Base-by-base conservation (phyloP, 768 basidiomycete species). In the Tulasnella sp. region DNA sequence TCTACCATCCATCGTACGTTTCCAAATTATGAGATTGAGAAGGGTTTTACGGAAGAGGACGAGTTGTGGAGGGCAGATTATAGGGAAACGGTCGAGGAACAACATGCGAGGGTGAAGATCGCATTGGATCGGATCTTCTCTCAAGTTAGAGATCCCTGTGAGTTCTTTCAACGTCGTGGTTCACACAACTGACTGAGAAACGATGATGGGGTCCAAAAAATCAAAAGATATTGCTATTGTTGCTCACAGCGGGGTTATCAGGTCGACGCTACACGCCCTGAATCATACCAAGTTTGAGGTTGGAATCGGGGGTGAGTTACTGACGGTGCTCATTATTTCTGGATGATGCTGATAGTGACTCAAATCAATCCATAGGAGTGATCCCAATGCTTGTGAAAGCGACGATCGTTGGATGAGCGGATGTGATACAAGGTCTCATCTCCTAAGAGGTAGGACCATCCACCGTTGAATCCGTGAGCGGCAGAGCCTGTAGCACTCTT, bases 271-370 rank as follows among this genome's bases (percentile, higher is more conserved):
- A 64, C 70, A 67, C 3, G 75, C 75, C 0, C 69, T 80, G 27
- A 78, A 73, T 3, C 75, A 81, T n/a, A 66, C 67, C 1, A 60
- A 54, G 8, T 81, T 78, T 67, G 50, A 64, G 4, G 68, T 86
- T 21, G 77, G 80, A 0, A 85, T 83, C 3, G 85, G 86, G 74
- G 86, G 86, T 79, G 49, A 65, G 77, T n/a, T n/a, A 69, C 27
- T 9, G 41, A 21, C 7, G 26, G n/a, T 27, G 10, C n/a, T 44
- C 48, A 60, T 27, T 41, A 56, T 30, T 30, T 43, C 2, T 21
- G n/a, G n/a, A 45, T 11, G 23, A 13, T 27, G 41, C 17, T 55
- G 1, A 7, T 42, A 1, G 21, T 29, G 38, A 24, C 23, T 56
- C 9, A 43, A 1, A 42, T 42, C 19, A 9, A 3, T 29, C 7